Evolutionary conservation across 2,329 filamentous ascomycete species (phyloP).

Genomic region (Penicillium sclerotigenum): DNA sequence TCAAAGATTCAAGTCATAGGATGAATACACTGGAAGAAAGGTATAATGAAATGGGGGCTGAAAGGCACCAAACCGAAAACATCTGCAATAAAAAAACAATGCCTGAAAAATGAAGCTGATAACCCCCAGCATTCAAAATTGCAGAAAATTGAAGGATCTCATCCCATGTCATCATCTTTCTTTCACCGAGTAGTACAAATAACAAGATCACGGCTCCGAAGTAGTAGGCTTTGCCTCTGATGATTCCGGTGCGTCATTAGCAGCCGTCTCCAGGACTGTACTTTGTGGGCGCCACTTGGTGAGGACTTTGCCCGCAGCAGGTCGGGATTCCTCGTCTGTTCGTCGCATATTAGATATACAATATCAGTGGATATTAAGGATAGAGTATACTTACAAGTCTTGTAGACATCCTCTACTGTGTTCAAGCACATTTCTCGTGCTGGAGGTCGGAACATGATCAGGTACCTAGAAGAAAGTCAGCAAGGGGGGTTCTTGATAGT

Average conservation of each 20-base stretch:
- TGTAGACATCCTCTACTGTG: constrained; percentile 58
- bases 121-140: not conserved
- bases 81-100: not conserved
- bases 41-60: not conserved
- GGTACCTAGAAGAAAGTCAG: constrained; percentile 42
- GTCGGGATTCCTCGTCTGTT: constrained; percentile 47
- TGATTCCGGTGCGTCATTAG: constrained; percentile 9
- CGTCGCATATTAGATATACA: constrained; percentile 4
- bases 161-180: not conserved
- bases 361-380: not conserved
- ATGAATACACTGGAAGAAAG: not conserved
- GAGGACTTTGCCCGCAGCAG: constrained; percentile 53
- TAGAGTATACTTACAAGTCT: constrained; percentile 44
- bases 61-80: not conserved
- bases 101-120: not conserved
- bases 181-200: not conserved
- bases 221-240: constrained; percentile 9
- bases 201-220: not conserved
- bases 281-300: constrained; percentile 54
- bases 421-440: constrained; percentile 57
- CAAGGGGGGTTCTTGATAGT: not conserved
- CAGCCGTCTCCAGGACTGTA: constrained; percentile 14
- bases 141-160: not conserved
- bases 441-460: constrained; percentile 59
- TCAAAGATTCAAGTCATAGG: not conserved